phyloP scores from a whole-genome alignment of 2,329 filamentous ascomycete species.

The Talaromyces marneffei region DNA sequence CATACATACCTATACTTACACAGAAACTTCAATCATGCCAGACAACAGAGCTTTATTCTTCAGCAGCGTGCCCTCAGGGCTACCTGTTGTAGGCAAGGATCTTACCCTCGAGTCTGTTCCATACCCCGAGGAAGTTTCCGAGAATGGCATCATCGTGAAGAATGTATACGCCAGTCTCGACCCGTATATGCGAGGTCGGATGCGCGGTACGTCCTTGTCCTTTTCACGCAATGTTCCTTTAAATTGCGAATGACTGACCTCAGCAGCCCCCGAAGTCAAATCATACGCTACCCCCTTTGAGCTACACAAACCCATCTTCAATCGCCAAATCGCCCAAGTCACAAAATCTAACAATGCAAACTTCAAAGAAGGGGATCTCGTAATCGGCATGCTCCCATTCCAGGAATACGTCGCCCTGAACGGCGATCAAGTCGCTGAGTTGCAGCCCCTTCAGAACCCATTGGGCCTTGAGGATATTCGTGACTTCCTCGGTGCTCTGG shows the following conservation, averaged over 20 bases:
- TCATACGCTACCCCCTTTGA: slow-evolving; percentile 63
- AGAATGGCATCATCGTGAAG: slow-evolving; percentile 64
- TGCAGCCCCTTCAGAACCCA: slow-evolving; percentile 62
- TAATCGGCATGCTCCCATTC: slow-evolving; percentile 53
- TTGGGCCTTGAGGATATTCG: slow-evolving; percentile 43
- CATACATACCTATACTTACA: background rate
- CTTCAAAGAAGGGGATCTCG: slow-evolving; percentile 62
- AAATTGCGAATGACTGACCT: background rate
- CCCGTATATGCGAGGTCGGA: slow-evolving; percentile 75
- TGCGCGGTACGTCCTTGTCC: slow-evolving; percentile 54
- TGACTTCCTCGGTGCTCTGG: slow-evolving; percentile 68
- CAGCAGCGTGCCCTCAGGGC: slow-evolving; percentile 60
- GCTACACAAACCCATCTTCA: slow-evolving; percentile 59
- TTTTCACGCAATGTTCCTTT: no score
- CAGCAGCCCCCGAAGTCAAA: slow-evolving; percentile 45
- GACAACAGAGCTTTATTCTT: slow-evolving; percentile 71
- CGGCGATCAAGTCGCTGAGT: slow-evolving; percentile 33
- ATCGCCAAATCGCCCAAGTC: slow-evolving; percentile 60
- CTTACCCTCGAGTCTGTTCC: slow-evolving; percentile 55
- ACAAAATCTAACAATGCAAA: slow-evolving; percentile 60
- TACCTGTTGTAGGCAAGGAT: slow-evolving; percentile 65
- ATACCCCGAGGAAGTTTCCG: slow-evolving; percentile 39
- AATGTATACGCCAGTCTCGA: slow-evolving; percentile 72
- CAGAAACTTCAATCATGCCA: slow-evolving; percentile 9
- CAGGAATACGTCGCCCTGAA: slow-evolving; percentile 63